Conservation (phyloP, 2,329 filamentous ascomycete genomes). For the Trematosphaeria pertusa region DNA sequence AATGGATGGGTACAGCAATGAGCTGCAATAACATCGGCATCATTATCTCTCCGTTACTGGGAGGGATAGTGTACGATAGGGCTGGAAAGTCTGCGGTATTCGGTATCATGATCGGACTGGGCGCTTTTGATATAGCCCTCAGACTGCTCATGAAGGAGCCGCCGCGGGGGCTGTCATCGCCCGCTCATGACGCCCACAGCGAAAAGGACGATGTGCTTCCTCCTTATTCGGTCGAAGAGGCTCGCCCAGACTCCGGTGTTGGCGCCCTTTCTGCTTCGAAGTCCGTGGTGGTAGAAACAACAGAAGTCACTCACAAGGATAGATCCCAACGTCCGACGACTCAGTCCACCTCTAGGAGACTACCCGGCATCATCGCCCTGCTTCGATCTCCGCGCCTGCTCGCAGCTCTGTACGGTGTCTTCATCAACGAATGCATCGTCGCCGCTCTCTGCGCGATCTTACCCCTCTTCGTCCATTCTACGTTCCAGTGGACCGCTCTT, state of each 20-base stretch:
- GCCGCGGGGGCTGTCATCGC: not conserved
- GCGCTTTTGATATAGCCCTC: constrained; percentile 17
- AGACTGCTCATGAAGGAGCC: constrained; percentile 24
- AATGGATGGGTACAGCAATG: constrained; percentile 25
- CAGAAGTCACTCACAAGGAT: not conserved
- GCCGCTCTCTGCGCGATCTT: constrained; percentile 61
- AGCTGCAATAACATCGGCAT: constrained; percentile 21
- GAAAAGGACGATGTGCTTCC: not conserved
- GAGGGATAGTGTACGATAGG: constrained; percentile 22
- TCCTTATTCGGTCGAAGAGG: not conserved
- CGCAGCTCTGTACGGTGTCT: constrained; percentile 62
- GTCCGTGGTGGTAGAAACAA: not conserved
- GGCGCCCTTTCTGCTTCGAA: not conserved
- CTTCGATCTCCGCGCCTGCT: constrained; percentile 62
- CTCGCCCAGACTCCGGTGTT: not conserved
- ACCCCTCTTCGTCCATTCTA: constrained; percentile 58
- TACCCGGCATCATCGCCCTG: constrained; percentile 45
- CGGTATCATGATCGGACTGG: constrained; percentile 18
- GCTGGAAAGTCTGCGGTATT: constrained; percentile 20
- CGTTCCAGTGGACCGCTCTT: constrained; percentile 57
- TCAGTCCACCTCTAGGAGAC: not conserved
- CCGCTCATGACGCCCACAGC: not conserved
- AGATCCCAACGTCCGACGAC: not conserved
- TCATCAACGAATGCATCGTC: constrained; percentile 55
- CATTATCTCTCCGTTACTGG: constrained; percentile 21